phyloP scores from a whole-genome alignment of 805 yeast species.

The Ogataea ramenticola region DNA sequence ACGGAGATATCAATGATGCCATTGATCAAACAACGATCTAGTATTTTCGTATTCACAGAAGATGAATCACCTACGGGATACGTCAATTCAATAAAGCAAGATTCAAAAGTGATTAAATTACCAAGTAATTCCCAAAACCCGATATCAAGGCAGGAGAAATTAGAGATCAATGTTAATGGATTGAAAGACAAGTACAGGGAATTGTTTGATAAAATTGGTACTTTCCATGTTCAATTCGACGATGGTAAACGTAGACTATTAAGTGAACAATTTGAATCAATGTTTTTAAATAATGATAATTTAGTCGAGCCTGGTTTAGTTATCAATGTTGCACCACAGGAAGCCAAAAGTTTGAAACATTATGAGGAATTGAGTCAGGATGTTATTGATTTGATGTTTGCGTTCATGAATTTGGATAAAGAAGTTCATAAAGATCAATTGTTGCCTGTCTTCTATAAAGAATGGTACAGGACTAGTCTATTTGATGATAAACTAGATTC shows the following conservation, averaged over 20 bases:
- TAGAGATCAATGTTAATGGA: constrained; percentile 7
- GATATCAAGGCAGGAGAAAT: constrained; percentile 12
- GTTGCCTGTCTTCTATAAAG: constrained; percentile 15
- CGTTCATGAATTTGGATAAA: constrained; percentile 2
- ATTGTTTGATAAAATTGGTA: constrained; percentile 6
- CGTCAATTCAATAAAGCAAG: constrained; percentile 7
- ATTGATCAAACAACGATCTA: background rate
- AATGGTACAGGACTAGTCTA: constrained; percentile 19
- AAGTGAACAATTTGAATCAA: constrained; percentile 4
- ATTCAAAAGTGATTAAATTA: constrained; percentile 5
- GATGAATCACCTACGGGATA: background rate
- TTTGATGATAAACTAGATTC: constrained; percentile 5
- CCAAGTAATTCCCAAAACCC: constrained; percentile 12
- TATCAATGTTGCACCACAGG: constrained; percentile 24
- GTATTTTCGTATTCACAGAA: background rate
- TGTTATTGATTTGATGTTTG: constrained; percentile 6
- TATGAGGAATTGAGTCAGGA: constrained; percentile 13
- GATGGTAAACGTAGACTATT: background rate
- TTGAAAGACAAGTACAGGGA: constrained; percentile 3
- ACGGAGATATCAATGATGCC: background rate
- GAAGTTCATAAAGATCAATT: background rate
- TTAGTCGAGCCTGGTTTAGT: constrained; percentile 11
- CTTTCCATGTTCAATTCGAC: constrained; percentile 5
- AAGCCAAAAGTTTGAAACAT: constrained; percentile 13
- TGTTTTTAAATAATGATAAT: constrained; percentile 12